phyloP scores from a whole-genome alignment of 2,329 filamentous ascomycete species.

The Chaetomium globosum region DNA sequence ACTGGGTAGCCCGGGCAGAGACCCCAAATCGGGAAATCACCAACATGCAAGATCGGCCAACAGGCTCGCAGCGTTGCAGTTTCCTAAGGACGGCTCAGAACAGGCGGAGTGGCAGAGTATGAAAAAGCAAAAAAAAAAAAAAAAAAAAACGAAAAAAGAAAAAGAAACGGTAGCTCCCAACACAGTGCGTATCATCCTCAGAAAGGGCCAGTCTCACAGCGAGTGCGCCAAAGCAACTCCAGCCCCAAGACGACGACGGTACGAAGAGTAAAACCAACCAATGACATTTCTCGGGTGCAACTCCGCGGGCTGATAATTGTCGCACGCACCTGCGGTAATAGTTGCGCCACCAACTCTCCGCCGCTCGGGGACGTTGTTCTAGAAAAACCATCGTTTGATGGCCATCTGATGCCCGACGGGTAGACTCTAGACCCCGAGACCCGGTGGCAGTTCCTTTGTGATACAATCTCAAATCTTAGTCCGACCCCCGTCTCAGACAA shows the following conservation, averaged over 20 bases:
- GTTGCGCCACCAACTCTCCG: conserved; percentile 3
- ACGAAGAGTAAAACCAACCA: not conserved
- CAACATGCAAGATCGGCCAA: conserved; percentile 23
- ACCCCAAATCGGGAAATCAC: conserved; percentile 15
- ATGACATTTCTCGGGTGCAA: not conserved
- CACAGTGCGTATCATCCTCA: not conserved
- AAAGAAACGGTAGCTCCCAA: not conserved
- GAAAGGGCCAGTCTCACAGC: too few relatives aligned
- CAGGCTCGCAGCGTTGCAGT: not conserved
- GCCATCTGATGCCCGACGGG: not conserved
- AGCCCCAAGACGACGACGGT: not conserved
- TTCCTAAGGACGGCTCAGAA: not conserved
- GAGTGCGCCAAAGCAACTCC: not conserved
- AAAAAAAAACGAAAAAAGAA: not conserved
- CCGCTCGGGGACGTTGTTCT: conserved; percentile 1
- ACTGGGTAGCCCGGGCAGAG: not conserved
- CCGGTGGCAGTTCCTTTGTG: not conserved
- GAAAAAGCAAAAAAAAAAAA: not conserved
- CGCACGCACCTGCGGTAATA: not conserved
- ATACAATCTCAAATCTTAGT: not conserved
- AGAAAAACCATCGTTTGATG: not conserved
- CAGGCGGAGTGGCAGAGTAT: not conserved
- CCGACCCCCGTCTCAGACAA: conserved; percentile 5
- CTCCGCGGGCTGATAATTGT: conserved; percentile 5
- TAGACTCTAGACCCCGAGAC: conserved; percentile 10